Evolutionary conservation across 805 yeast species (phyloP).

Genomic region (Spathaspora girioi): DNA sequence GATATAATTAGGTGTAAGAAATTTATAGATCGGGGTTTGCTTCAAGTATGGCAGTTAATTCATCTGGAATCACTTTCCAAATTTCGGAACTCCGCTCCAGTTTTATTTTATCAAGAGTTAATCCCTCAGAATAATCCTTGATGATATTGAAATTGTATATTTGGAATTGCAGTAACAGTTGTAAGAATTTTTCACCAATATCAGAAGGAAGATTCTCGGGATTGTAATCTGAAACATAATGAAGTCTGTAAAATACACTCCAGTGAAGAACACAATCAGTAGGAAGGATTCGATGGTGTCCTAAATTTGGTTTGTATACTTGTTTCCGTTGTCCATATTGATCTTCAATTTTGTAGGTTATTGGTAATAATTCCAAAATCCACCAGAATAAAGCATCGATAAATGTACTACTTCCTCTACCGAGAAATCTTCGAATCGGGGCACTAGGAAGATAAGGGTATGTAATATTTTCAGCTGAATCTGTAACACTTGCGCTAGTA

Average conservation of each 20-base stretch:
- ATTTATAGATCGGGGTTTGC: constrained; percentile 9
- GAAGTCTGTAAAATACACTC: constrained; percentile 59
- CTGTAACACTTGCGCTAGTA: too few relatives aligned
- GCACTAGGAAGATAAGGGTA: not conserved
- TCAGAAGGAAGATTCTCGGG: constrained; percentile 30
- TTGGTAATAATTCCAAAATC: constrained; percentile 58
- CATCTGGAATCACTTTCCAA: constrained; percentile 35
- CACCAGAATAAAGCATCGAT: constrained; percentile 48
- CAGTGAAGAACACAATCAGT: constrained; percentile 49
- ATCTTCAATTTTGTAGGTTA: constrained; percentile 50
- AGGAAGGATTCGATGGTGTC: constrained; percentile 50
- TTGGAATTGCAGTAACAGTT: constrained; percentile 16
- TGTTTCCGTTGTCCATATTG: constrained; percentile 47
- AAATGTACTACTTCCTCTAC: constrained; percentile 31
- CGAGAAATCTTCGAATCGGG: constrained; percentile 29
- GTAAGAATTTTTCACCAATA: constrained; percentile 15
- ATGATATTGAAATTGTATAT: constrained; percentile 7
- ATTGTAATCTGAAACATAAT: constrained; percentile 40
- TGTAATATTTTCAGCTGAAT: not conserved
- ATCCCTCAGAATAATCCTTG: constrained; percentile 9
- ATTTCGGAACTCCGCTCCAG: constrained; percentile 13
- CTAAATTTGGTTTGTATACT: constrained; percentile 53
- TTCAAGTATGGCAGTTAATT: constrained; percentile 16
- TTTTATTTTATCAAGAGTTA: constrained; percentile 14
- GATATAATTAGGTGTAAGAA: not conserved